A percentile compares a stretch with the other conserved stretches of the same genome.
Conservation (phyloP, 139 green algal species). For the Mychonastes homosphaera region DNA sequence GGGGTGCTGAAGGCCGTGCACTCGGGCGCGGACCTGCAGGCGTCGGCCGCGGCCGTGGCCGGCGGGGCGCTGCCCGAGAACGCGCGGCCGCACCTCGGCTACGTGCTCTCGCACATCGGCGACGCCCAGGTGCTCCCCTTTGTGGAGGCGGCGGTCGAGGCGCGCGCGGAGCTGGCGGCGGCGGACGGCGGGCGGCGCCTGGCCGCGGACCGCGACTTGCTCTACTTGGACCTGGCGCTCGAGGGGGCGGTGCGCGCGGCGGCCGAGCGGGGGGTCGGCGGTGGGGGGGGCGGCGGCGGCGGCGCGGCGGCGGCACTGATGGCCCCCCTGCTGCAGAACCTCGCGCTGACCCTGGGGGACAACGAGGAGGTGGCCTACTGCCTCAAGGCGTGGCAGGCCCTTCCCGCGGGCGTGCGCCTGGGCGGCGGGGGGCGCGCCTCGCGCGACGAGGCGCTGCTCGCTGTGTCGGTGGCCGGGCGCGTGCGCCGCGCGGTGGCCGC, state of each 20-base stretch:
- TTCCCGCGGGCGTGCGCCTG: constrained; percentile 14
- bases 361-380: constrained; percentile 97
- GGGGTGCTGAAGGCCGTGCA: constrained; percentile 88
- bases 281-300: neutral
- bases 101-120: constrained; percentile 58
- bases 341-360: constrained; percentile 76
- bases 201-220: constrained; percentile 61
- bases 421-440: constrained; percentile 41
- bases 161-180: constrained; percentile 65
- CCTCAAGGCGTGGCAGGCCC: constrained; percentile 69
- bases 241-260: constrained; percentile 55
- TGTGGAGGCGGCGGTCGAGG: constrained; percentile 84
- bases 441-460: constrained; percentile 78
- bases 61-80: constrained; percentile 35
- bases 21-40: constrained; percentile 69
- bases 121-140: constrained; percentile 55
- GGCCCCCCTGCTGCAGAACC: constrained; percentile 88
- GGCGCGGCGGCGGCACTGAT: constrained; percentile 58
- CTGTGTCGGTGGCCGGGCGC: constrained; percentile 79
- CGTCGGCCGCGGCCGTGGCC: constrained; percentile 32
- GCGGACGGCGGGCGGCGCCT: no score
- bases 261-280: constrained; percentile 31
- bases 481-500: constrained; percentile 44
- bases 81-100: constrained; percentile 70
- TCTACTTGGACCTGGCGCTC: constrained; percentile 96